Evolutionary conservation across 1,284 basidiomycete species (phyloP).

Genomic region (Sporisorium reilianum): DNA sequence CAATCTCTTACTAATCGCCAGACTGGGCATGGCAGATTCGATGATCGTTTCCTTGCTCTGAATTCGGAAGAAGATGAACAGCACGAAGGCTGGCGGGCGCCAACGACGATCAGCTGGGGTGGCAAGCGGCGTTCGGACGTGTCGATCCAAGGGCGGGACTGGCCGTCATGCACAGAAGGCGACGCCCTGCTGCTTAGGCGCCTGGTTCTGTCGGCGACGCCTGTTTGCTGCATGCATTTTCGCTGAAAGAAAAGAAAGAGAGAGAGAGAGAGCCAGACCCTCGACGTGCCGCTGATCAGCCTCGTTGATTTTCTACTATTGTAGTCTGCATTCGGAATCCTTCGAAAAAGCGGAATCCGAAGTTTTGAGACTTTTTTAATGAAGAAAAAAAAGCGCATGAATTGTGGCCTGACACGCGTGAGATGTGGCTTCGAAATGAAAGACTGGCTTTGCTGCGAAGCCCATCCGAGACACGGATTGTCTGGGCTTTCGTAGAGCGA

Average conservation of each 20-base stretch:
- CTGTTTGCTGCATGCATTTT: conserved; percentile 2
- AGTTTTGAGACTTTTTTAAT: background rate
- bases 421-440: background rate
- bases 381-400: background rate
- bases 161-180: too few species aligned
- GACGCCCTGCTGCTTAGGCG: background rate
- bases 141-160: background rate
- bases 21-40: too few species aligned
- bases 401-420: background rate
- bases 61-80: background rate
- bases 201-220: background rate
- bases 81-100: too few species aligned
- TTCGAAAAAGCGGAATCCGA: too few species aligned
- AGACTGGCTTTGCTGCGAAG: conserved; percentile 5
- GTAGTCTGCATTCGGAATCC: too few species aligned
- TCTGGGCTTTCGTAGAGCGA: conserved; percentile 3
- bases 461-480: conserved; percentile 15
- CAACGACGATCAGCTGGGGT: background rate
- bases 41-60: background rate
- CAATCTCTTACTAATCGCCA: too few species aligned
- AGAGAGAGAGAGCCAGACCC: too few species aligned
- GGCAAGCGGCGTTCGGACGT: background rate
- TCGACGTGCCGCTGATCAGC: too few species aligned
- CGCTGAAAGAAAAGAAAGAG: too few species aligned
- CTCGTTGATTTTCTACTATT: too few species aligned